Evolutionary conservation across 768 basidiomycete genomes (phyloP).

Genomic region (Nidularia sp.): DNA sequence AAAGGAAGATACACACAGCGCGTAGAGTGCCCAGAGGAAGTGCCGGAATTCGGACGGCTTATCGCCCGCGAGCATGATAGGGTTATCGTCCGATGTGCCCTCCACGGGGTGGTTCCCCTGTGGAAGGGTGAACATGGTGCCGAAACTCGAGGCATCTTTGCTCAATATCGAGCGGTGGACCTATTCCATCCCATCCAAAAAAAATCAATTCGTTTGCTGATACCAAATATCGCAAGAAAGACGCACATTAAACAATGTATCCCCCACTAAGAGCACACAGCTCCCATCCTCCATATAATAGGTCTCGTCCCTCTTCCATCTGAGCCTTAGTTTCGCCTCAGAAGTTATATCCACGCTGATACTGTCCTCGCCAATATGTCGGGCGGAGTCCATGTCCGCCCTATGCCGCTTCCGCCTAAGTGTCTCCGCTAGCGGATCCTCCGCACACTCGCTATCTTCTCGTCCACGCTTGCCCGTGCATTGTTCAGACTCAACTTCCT

Average conservation of each 20-base stretch:
- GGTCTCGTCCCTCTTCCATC: conserved; percentile 33
- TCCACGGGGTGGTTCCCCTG: conserved; percentile 47
- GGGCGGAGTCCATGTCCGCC: too few relatives aligned
- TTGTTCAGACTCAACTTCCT: too few relatives aligned
- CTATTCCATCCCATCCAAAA: conserved; percentile 19
- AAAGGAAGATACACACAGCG: conserved; percentile 43
- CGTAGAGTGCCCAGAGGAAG: conserved; percentile 77
- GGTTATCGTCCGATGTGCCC: conserved; percentile 61
- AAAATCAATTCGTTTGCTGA: background rate
- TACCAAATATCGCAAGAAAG: background rate
- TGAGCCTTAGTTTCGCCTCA: too few relatives aligned
- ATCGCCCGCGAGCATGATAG: conserved; percentile 61
- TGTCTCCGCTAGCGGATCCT: too few relatives aligned
- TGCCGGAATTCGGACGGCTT: conserved; percentile 62
- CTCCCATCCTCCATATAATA: conserved; percentile 71
- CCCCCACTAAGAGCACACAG: conserved; percentile 58
- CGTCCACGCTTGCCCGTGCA: too few relatives aligned
- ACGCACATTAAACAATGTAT: conserved; percentile 63
- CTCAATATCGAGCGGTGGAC: conserved; percentile 59
- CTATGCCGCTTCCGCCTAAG: too few relatives aligned
- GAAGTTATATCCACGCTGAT: too few relatives aligned
- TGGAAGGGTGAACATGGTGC: conserved; percentile 64
- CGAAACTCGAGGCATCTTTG: conserved; percentile 61
- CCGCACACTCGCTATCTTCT: too few relatives aligned
- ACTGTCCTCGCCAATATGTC: too few relatives aligned